Percentiles rank a stretch among this genome's conserved stretches.
These are phyloP conservation scores for Melanogaster broomeanus DNA, from an alignment of 768 basidiomycete species.

Conservation along the genomic window DNA sequence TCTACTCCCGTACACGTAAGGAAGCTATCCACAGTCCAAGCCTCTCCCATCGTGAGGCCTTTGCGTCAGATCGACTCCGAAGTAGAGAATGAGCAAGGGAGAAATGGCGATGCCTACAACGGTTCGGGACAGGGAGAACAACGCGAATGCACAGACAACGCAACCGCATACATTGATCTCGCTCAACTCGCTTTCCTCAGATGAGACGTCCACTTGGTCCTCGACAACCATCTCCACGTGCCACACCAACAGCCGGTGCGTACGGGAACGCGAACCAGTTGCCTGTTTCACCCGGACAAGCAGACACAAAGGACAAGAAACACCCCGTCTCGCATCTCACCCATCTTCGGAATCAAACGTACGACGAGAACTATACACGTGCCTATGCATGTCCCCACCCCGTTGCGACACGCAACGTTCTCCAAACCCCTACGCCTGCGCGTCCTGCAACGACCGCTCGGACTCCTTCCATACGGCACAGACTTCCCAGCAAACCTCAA, in stretches of 20 bases:
- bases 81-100: background rate
- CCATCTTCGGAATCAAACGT: background rate
- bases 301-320: slow-evolving; percentile 6
- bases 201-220: slow-evolving; percentile 23
- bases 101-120: background rate
- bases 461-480: slow-evolving; percentile 16
- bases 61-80: slow-evolving; percentile 11
- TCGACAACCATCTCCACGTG: slow-evolving; percentile 18
- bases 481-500: slow-evolving; percentile 6
- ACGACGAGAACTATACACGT: slow-evolving; percentile 14
- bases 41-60: slow-evolving; percentile 24
- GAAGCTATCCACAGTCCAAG: slow-evolving; percentile 32
- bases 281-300: background rate
- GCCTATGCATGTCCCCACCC: background rate
- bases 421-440: slow-evolving; percentile 8
- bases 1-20: slow-evolving; percentile 13
- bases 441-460: slow-evolving; percentile 22
- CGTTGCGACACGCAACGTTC: background rate
- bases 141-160: background rate
- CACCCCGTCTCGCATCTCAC: background rate
- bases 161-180: slow-evolving; percentile 26
- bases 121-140: slow-evolving; percentile 6
- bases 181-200: slow-evolving; percentile 24
- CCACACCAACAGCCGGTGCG: background rate
- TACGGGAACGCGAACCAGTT: slow-evolving; percentile 1